Evolutionary conservation across 176 grass and related monocot species (phyloP).

Genomic region (Bromus sterilis): DNA sequence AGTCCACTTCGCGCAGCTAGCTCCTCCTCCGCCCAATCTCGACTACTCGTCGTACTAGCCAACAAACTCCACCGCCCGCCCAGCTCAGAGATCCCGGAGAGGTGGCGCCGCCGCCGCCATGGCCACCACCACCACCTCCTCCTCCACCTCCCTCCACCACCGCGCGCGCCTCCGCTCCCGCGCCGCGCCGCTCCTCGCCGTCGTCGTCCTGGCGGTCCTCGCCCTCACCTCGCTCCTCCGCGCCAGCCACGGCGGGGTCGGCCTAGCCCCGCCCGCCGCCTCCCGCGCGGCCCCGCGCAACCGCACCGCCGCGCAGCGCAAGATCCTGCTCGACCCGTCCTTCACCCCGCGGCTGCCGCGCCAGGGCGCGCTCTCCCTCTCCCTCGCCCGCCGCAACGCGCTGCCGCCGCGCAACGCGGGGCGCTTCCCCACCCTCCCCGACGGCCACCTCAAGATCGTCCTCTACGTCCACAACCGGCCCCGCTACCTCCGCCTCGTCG

Average conservation of each 20-base stretch:
- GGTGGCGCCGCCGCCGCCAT: slow-evolving; percentile 1
- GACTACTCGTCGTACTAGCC: background rate
- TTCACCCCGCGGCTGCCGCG: slow-evolving; percentile 60
- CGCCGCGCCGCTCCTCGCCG: slow-evolving; percentile 34
- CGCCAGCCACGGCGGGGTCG: slow-evolving; percentile 10
- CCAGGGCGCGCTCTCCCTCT: slow-evolving; percentile 70
- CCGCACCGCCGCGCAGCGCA: slow-evolving; percentile 14
- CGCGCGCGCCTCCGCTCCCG: slow-evolving; percentile 34
- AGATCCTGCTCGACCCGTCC: slow-evolving; percentile 43
- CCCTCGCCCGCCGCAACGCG: slow-evolving; percentile 58
- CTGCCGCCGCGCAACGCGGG: slow-evolving; percentile 60
- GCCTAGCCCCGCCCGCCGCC: background rate
- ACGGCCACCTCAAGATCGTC: slow-evolving; percentile 66
- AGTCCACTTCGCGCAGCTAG: background rate
- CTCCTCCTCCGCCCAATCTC: background rate
- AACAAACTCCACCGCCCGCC: slow-evolving; percentile 18
- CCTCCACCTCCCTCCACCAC: background rate
- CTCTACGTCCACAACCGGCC: slow-evolving; percentile 93
- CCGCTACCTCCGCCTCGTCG: slow-evolving; percentile 68
- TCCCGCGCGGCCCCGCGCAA: background rate
- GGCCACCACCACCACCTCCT: background rate
- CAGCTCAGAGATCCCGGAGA: slow-evolving; percentile 22
- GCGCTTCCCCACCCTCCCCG: slow-evolving; percentile 46
- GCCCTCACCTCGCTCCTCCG: slow-evolving; percentile 56
- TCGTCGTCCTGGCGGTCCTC: slow-evolving; percentile 46